phyloP scores from a whole-genome alignment of 2,329 filamentous ascomycete species.

The Aspergillus costaricaensis region DNA sequence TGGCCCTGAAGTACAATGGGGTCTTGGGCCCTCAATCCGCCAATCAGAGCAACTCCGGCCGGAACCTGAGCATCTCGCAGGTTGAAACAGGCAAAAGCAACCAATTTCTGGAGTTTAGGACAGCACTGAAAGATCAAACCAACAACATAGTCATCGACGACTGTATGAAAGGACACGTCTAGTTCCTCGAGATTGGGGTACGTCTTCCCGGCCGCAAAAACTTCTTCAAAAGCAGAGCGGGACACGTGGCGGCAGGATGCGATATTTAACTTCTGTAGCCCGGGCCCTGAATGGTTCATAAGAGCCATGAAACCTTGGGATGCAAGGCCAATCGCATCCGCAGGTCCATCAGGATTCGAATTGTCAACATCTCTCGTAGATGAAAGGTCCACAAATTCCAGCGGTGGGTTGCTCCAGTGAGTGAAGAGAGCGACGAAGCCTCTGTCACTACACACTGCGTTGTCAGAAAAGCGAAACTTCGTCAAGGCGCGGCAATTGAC shows the following conservation, averaged over 20 bases:
- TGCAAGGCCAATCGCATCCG: slow-evolving; percentile 70
- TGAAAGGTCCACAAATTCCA: slow-evolving; percentile 72
- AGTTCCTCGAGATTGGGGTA: slow-evolving; percentile 72
- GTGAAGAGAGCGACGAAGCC: slow-evolving; percentile 74
- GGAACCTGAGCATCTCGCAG: slow-evolving; percentile 59
- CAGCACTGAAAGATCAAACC: slow-evolving; percentile 49
- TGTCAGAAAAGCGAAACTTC: slow-evolving; percentile 82
- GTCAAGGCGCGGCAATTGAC: slow-evolving; percentile 65
- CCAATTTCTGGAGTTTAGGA: slow-evolving; percentile 54
- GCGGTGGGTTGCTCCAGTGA: slow-evolving; percentile 71
- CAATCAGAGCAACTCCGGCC: slow-evolving; percentile 60
- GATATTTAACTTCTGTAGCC: slow-evolving; percentile 70
- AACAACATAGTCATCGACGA: slow-evolving; percentile 49
- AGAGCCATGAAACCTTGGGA: slow-evolving; percentile 74
- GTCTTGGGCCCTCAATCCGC: slow-evolving; percentile 60
- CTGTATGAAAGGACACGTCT: slow-evolving; percentile 69
- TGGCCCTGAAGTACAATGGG: slow-evolving; percentile 47
- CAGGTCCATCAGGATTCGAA: slow-evolving; percentile 63
- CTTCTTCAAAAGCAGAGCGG: slow-evolving; percentile 68
- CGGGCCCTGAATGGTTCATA: slow-evolving; percentile 77
- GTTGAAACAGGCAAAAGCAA: slow-evolving; percentile 65
- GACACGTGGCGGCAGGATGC: slow-evolving; percentile 82
- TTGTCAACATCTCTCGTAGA: slow-evolving; percentile 78
- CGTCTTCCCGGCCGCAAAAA: slow-evolving; percentile 62
- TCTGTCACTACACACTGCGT: slow-evolving; percentile 71